Evolutionary conservation across 176 grass and related monocot species (phyloP), one percentile per base, ranked within the genome.

Genomic region (Oryza longistaminata): DNA sequence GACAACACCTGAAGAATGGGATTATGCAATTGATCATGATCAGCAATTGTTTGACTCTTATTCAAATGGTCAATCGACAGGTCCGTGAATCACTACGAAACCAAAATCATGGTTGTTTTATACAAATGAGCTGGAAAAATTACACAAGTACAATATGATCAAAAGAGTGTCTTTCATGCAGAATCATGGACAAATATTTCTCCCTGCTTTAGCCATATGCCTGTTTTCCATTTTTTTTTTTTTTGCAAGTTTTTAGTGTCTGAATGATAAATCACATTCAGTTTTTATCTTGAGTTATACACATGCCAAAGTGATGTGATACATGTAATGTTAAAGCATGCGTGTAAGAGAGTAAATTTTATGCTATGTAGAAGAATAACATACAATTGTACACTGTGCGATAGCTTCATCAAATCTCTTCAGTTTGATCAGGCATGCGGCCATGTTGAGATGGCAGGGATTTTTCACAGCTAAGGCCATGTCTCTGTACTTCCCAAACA

Each of bases 381-480:
- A 62, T 92, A 98, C 93, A 31, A 91, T 94, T 66, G 83, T 92
- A 22, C 96, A 98, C 64, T 98, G 96, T 22, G 64, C 88, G 27
- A 92, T 98, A 70, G 96, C 93, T 87, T 98, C 91, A 4, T 95
- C 83, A 7, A 86, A 94, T 72, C 78, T 91, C 72, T 92, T 87
- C 64, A 91, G 88, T 83, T 95, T 95, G 78, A 95, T 93, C 39
- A 98, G 83, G 70, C 96, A 98, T 44, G 91, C 91, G 68, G 93
- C 91, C 83, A 87, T 98, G 82, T 98, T 98, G 77, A 98, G 93
- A 87, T 98, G 93, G 68, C 96, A 98, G 14, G 93, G 93, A 62
- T 91, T 98, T 88, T 95, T 98, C 83, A 96, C 96, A 76, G 96
- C 91, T 82, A 96, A 86, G 29, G 95, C 95, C 95, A 98, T 98